Percentiles rank a stretch among this genome's conserved stretches.
Evolutionary conservation across 2,329 filamentous ascomycete genomes (phyloP).

Genomic region (Microdochium trichocladiopsis): DNA sequence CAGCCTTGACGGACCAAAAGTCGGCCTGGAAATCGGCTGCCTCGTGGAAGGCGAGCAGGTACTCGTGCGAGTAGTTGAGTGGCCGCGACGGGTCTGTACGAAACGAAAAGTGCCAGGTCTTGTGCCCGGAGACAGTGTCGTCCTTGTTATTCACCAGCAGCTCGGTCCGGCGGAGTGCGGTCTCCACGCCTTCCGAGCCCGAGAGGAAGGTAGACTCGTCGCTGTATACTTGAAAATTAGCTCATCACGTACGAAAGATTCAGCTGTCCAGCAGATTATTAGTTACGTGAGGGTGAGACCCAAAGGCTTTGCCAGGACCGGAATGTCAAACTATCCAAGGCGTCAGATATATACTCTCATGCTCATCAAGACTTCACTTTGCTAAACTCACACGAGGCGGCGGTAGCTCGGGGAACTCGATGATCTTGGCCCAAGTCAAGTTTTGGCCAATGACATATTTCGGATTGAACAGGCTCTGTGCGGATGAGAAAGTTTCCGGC

Average conservation of each 20-base stretch:
- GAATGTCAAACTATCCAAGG: slow-evolving; percentile 1
- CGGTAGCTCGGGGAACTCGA: slow-evolving; percentile 2
- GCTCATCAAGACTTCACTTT: not conserved
- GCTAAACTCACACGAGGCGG: slow-evolving; percentile 1
- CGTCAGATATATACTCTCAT: not conserved
- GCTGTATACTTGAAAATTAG: not conserved
- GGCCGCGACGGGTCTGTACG: slow-evolving; percentile 1
- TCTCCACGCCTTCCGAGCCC: slow-evolving; percentile 1
- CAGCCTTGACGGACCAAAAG: slow-evolving; percentile 3
- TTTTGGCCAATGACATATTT: slow-evolving; percentile 1
- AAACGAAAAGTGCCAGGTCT: slow-evolving; percentile 2
- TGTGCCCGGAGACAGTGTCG: slow-evolving; percentile 2
- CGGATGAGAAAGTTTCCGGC: not conserved
- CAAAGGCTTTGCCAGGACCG: not conserved
- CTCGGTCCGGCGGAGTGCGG: slow-evolving; percentile 2
- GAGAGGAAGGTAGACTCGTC: slow-evolving; percentile 3
- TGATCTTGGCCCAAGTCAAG: slow-evolving; percentile 1
- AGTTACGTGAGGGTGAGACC: slow-evolving; percentile 1
- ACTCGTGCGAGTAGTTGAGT: slow-evolving; percentile 3
- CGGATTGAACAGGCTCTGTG: slow-evolving; percentile 2
- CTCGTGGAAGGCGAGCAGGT: slow-evolving; percentile 3
- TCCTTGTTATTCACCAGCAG: slow-evolving; percentile 2
- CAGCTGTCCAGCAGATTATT: not conserved
- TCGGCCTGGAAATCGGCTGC: slow-evolving; percentile 3
- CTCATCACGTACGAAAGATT: not conserved